These are phyloP conservation scores for Aspergillus sp. DNA, from an alignment of 2,329 filamentous ascomycete species.

Conservation along the genomic window DNA sequence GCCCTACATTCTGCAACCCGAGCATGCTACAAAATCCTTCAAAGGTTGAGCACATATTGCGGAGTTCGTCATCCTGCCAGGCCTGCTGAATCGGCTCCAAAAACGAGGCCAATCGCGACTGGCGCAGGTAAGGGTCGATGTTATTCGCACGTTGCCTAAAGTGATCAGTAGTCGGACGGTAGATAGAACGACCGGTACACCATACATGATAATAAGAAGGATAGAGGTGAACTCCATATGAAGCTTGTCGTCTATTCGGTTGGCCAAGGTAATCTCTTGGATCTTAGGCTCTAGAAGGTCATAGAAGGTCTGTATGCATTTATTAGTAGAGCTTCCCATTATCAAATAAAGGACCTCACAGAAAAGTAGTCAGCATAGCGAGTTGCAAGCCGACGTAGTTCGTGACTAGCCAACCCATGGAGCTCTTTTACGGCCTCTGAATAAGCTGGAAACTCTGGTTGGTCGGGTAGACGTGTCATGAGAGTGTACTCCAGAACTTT, in stretches of 20 bases:
- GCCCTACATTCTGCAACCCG: conserved; percentile 75
- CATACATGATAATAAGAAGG: conserved; percentile 83
- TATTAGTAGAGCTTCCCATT: conserved; percentile 17
- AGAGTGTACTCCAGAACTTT: conserved; percentile 90
- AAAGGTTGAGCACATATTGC: conserved; percentile 70
- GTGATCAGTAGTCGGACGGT: conserved; percentile 11
- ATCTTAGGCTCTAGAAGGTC: conserved; percentile 82
- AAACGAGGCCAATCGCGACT: conserved; percentile 72
- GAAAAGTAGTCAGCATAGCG: conserved; percentile 90
- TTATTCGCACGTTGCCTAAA: conserved; percentile 74
- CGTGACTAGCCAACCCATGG: conserved; percentile 78
- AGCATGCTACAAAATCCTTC: conserved; percentile 76
- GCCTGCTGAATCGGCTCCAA: conserved; percentile 76
- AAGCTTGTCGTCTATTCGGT: conserved; percentile 74
- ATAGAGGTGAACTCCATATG: conserved; percentile 86
- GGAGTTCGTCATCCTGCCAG: conserved; percentile 73
- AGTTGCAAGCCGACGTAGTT: conserved; percentile 82
- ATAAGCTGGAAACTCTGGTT: conserved; percentile 69
- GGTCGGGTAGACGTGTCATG: conserved; percentile 73
- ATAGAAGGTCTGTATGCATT: conserved; percentile 66
- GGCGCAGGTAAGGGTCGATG: conserved; percentile 68
- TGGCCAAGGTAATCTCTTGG: conserved; percentile 71
- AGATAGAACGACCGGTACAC: neutral
- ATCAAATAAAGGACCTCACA: conserved; percentile 47
- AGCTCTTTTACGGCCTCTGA: conserved; percentile 89